phyloP scores from a whole-genome alignment of 1,284 basidiomycete species.

The Phellopilus nigrolimitatus region DNA sequence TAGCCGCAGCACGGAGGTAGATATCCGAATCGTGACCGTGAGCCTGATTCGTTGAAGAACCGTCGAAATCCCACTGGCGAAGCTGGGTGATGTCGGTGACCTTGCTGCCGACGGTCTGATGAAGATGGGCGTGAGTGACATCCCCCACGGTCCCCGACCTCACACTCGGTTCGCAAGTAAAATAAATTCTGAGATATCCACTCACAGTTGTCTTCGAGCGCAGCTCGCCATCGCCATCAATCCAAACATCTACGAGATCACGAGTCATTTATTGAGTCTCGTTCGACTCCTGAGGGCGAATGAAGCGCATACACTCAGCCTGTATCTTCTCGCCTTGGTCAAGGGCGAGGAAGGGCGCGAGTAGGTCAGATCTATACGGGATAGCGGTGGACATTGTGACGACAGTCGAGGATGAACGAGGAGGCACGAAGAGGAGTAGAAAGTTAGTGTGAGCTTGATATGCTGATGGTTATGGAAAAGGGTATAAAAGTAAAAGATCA shows the following conservation, averaged over 20 bases:
- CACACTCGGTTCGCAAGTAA: background rate
- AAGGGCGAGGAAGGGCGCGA: conserved; percentile 82
- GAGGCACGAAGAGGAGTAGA: conserved; percentile 23
- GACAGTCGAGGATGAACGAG: conserved; percentile 13
- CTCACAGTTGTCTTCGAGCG: conserved; percentile 90
- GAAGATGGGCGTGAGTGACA: background rate
- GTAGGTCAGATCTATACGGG: conserved; percentile 74
- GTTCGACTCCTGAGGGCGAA: conserved; percentile 35
- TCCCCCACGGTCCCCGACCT: background rate
- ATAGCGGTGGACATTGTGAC: conserved; percentile 30
- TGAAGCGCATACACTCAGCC: conserved; percentile 74
- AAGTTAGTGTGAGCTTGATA: conserved; percentile 8
- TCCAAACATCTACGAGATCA: conserved; percentile 77
- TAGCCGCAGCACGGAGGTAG: conserved; percentile 94
- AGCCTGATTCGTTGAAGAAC: conserved; percentile 95
- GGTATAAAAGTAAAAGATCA: conserved; percentile 3
- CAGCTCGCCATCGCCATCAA: conserved; percentile 88
- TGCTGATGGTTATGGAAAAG: background rate
- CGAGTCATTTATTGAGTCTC: conserved; percentile 23
- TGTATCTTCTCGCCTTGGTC: conserved; percentile 85
- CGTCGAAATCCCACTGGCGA: conserved; percentile 99
- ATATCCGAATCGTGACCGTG: conserved; percentile 95
- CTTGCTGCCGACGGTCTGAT: conserved; percentile 75
- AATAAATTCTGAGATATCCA: no score
- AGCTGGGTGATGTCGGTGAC: conserved; percentile 84